Evolutionary conservation across 2,329 filamentous ascomycete genomes (phyloP).

Genomic region (Beauveria medogensis): DNA sequence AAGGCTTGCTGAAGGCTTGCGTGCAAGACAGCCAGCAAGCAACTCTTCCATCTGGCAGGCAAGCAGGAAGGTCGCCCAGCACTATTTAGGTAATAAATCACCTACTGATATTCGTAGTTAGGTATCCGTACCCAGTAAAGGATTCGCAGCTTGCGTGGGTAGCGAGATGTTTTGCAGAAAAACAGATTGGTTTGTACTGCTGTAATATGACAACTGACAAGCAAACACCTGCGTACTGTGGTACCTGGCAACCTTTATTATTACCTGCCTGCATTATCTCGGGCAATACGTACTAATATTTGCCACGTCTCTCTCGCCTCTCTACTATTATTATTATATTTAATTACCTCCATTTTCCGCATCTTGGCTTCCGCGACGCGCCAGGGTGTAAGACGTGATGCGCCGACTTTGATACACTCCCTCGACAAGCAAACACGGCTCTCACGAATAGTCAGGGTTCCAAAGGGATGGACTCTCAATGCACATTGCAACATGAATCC

Average conservation of each 20-base stretch:
- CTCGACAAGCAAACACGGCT: not conserved
- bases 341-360: not conserved
- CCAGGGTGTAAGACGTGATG: not conserved
- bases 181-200: not conserved
- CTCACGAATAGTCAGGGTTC: not conserved
- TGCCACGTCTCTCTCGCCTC: too few species aligned
- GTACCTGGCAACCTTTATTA: too few species aligned
- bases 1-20: too few species aligned
- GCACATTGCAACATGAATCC: not conserved
- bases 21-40: too few species aligned
- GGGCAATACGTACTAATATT: too few species aligned
- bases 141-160: not conserved
- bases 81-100: too few species aligned
- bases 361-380: too few species aligned
- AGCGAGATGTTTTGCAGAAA: constrained; percentile 1
- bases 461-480: not conserved
- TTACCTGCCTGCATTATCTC: too few species aligned
- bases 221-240: not conserved
- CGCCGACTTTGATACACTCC: not conserved
- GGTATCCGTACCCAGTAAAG: not conserved
- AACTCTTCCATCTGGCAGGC: too few species aligned
- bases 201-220: not conserved
- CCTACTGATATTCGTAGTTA: too few species aligned
- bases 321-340: too few species aligned
- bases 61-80: too few species aligned